phyloP scores from a whole-genome alignment of 1,284 basidiomycete genomes.

The Phenoliferia sp. region DNA sequence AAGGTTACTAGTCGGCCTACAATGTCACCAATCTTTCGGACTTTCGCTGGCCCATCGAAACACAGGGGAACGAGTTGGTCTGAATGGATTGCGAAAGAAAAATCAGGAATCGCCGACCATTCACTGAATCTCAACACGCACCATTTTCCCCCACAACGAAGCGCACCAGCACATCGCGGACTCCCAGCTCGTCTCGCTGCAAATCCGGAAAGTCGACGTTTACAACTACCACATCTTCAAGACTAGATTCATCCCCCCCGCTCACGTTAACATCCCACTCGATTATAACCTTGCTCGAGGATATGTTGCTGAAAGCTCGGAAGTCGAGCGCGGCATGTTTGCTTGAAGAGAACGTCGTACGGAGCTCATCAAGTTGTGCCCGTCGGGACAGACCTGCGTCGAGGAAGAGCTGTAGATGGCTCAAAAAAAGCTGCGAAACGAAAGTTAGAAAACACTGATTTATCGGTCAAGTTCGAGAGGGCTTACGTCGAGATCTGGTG shows the following conservation, averaged over 20 bases:
- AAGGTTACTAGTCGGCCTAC: too few species aligned
- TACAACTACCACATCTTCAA: neutral
- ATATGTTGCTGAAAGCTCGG: constrained; percentile 4
- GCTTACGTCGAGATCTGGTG: constrained; percentile 12
- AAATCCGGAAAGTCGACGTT: constrained; percentile 3
- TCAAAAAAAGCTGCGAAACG: constrained; percentile 7
- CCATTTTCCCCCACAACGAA: too few species aligned
- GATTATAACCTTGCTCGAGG: constrained; percentile 2
- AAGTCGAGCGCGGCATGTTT: neutral
- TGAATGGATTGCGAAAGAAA: too few species aligned
- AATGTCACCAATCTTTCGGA: too few species aligned
- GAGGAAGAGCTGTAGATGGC: neutral
- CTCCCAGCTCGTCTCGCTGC: neutral
- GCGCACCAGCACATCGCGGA: neutral
- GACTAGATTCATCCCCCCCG: neutral
- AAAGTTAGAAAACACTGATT: neutral
- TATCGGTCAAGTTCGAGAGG: neutral
- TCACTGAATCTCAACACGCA: too few species aligned
- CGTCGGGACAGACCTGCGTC: constrained; percentile 10
- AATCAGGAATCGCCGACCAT: too few species aligned
- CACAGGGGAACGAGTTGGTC: too few species aligned
- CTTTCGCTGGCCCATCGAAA: too few species aligned
- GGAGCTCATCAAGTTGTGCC: constrained; percentile 8
- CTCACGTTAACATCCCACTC: constrained; percentile 1
- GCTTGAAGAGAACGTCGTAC: neutral